phyloP scores from a whole-genome alignment of 2,329 filamentous ascomycete species.

The Penicillium sp. region DNA sequence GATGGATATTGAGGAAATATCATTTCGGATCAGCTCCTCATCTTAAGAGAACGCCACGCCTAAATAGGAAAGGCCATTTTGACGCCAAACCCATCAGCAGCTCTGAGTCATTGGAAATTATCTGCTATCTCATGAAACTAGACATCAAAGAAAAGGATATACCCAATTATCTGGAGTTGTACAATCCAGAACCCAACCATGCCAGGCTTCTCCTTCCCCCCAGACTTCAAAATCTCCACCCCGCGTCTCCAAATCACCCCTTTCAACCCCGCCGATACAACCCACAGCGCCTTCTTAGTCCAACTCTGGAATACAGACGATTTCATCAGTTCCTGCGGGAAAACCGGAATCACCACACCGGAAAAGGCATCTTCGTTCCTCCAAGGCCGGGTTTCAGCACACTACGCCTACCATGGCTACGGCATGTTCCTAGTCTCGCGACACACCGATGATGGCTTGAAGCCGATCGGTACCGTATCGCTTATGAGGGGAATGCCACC shows the following conservation, averaged over 20 bases:
- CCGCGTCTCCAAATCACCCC: constrained; percentile 18
- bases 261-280: constrained; percentile 9
- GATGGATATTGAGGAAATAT: too few species aligned
- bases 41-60: too few species aligned
- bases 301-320: constrained; percentile 21
- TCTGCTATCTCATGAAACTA: neutral
- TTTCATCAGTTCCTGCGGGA: constrained; percentile 13
- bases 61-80: too few species aligned
- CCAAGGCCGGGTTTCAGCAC: neutral
- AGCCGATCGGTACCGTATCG: constrained; percentile 18
- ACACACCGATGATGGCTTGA: neutral
- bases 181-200: neutral
- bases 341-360: constrained; percentile 7
- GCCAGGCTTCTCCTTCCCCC: constrained; percentile 6
- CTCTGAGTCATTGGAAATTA: neutral
- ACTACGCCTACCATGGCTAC: constrained; percentile 10
- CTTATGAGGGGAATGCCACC: constrained; percentile 19
- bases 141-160: neutral
- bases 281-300: constrained; percentile 17
- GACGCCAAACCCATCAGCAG: neutral
- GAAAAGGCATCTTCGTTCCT: constrained; percentile 15
- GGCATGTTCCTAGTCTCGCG: constrained; percentile 13
- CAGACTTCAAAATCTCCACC: constrained; percentile 10
- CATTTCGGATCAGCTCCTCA: too few species aligned
- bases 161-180: neutral